Evolutionary conservation across 2,329 filamentous ascomycete species (phyloP).

Genomic region (Huntiella omanensis): DNA sequence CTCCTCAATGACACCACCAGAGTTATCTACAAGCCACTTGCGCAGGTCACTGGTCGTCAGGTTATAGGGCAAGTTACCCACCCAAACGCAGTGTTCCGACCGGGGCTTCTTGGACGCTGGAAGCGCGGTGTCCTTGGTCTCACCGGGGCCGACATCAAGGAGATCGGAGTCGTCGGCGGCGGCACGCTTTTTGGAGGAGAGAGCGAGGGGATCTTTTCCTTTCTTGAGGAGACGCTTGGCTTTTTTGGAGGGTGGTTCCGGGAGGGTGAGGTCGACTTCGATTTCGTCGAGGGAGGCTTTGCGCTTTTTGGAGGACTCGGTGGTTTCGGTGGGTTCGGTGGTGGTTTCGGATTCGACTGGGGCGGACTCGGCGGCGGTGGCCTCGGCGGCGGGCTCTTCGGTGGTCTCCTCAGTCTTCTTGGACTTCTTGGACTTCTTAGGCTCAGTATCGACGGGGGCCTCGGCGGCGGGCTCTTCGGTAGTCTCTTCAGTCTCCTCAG

Average conservation of each 20-base stretch:
- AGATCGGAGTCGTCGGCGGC: slow-evolving; percentile 19
- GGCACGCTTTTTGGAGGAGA: slow-evolving; percentile 20
- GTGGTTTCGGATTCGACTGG: not conserved
- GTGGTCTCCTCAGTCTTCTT: slow-evolving; percentile 3
- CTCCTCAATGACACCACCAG: slow-evolving; percentile 44
- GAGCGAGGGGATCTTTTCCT: slow-evolving; percentile 37
- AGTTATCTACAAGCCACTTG: slow-evolving; percentile 59
- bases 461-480: not conserved
- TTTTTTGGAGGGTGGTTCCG: slow-evolving; percentile 89
- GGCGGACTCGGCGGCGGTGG: not conserved
- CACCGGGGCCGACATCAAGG: slow-evolving; percentile 1
- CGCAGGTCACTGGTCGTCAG: slow-evolving; percentile 56
- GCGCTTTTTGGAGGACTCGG: slow-evolving; percentile 41
- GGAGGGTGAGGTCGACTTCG: slow-evolving; percentile 74
- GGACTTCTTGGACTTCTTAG: slow-evolving; percentile 3
- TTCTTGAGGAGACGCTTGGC: slow-evolving; percentile 82
- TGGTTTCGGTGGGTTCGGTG: not conserved
- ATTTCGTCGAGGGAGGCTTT: slow-evolving; percentile 55
- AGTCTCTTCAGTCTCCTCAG: not conserved
- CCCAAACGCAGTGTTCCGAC: slow-evolving; percentile 78
- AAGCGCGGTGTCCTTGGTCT: not conserved
- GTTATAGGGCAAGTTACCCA: slow-evolving; percentile 83
- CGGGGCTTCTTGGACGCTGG: slow-evolving; percentile 28
- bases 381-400: not conserved
- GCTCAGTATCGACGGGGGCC: not conserved